Conservation (phyloP, 805 yeast species). For the Candida michaelii region DNA sequence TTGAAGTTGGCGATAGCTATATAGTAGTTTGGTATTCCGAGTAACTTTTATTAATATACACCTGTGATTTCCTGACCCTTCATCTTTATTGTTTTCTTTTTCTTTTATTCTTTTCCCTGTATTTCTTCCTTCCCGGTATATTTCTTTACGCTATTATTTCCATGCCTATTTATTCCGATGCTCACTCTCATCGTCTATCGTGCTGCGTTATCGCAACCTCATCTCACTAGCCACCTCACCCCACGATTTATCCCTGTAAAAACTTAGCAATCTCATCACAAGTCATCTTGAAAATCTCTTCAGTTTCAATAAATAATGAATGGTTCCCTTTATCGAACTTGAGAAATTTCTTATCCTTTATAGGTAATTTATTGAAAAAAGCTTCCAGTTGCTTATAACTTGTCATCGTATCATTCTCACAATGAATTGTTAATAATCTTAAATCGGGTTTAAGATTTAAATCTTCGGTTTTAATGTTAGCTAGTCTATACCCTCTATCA, state of each 20-base stretch:
- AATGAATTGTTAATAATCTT: conserved; percentile 54
- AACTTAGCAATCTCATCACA: conserved; percentile 9
- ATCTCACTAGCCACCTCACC: too few species aligned
- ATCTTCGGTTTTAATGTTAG: conserved; percentile 35
- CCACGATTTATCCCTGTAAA: neutral
- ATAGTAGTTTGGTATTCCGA: conserved; percentile 13
- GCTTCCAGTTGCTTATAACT: conserved; percentile 45
- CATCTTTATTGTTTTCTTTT: neutral
- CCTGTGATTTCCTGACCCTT: neutral
- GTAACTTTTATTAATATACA: neutral
- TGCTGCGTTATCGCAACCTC: neutral
- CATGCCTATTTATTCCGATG: neutral
- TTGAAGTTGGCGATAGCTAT: neutral
- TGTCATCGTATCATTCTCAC: conserved; percentile 60
- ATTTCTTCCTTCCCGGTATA: neutral
- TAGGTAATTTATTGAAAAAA: conserved; percentile 37
- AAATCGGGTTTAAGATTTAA: conserved; percentile 8
- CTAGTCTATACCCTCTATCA: conserved; percentile 54
- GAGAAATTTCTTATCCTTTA: conserved; percentile 28
- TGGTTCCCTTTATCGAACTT: conserved; percentile 38
- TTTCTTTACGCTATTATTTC: neutral
- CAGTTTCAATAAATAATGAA: conserved; percentile 47
- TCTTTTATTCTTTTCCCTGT: neutral
- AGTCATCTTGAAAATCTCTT: conserved; percentile 30
- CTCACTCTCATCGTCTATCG: neutral